Percentiles rank a stretch among this genome's conserved stretches.
Conservation (phyloP, 305 asterid species). For the Fraxinus angustifolia region DNA sequence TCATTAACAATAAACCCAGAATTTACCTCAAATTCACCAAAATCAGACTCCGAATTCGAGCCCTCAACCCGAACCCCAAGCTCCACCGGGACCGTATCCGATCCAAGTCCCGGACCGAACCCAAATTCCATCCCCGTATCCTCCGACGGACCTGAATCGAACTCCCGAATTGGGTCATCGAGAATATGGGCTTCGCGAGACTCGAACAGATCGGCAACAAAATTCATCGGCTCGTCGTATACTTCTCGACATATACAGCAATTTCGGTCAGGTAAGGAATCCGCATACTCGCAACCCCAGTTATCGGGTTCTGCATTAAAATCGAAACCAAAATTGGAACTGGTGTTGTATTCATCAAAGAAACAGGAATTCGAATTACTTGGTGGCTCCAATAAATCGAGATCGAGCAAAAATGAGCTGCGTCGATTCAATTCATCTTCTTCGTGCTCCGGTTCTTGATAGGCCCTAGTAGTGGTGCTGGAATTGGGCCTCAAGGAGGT, state of each 20-base stretch:
- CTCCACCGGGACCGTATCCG: constrained; percentile 3
- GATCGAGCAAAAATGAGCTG: constrained; percentile 16
- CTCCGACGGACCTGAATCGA: neutral
- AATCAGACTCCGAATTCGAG: constrained; percentile 37
- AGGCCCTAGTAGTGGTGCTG: neutral
- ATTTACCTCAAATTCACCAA: constrained; percentile 35
- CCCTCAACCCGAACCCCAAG: constrained; percentile 32
- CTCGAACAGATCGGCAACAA: constrained; percentile 40
- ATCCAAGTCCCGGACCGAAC: constrained; percentile 19
- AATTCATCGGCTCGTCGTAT: constrained; percentile 36
- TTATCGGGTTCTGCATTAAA: constrained; percentile 14
- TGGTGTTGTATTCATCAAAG: constrained; percentile 3
- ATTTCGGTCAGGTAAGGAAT: constrained; percentile 14
- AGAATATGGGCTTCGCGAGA: neutral
- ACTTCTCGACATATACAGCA: constrained; percentile 19
- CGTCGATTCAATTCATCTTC: constrained; percentile 5
- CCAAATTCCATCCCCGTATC: constrained; percentile 26
- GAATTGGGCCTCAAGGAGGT: neutral
- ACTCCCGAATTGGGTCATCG: constrained; percentile 18
- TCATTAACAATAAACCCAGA: constrained; percentile 17
- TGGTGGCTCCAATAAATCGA: constrained; percentile 28
- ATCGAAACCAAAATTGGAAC: constrained; percentile 20
- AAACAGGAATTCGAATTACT: neutral
- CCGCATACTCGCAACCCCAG: constrained; percentile 14
- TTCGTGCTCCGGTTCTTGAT: neutral